phyloP scores from a whole-genome alignment of 2,329 filamentous ascomycete species.

The Colletotrichum sp. region DNA sequence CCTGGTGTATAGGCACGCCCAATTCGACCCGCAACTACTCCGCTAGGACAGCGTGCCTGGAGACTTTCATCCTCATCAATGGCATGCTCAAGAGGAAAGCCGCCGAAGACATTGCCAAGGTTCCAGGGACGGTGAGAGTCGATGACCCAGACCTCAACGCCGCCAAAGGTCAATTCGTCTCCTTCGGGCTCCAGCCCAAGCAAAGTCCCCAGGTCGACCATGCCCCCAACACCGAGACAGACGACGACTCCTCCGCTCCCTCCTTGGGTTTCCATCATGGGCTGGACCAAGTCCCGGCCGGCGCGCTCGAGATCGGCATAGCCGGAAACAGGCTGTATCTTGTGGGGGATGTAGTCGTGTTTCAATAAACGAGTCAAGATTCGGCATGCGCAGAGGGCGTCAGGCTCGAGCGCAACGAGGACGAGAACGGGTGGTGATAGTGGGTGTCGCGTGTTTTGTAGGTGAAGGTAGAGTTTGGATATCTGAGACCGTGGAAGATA shows the following conservation, averaged over 20 bases:
- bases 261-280: slow-evolving; percentile 85
- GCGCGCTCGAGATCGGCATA: slow-evolving; percentile 87
- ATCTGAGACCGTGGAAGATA: slow-evolving; percentile 92
- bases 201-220: slow-evolving; percentile 84
- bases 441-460: slow-evolving; percentile 86
- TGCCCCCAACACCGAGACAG: slow-evolving; percentile 89
- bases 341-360: slow-evolving; percentile 96
- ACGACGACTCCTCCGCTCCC: slow-evolving; percentile 89
- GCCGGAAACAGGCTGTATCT: slow-evolving; percentile 92
- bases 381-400: slow-evolving; percentile 92
- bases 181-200: slow-evolving; percentile 75
- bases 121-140: slow-evolving; percentile 96
- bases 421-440: slow-evolving; percentile 89
- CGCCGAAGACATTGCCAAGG: slow-evolving; percentile 88
- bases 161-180: slow-evolving; percentile 72
- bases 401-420: slow-evolving; percentile 91
- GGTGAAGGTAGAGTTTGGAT: slow-evolving; percentile 88
- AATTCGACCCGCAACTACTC: slow-evolving; percentile 77
- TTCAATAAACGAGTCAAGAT: slow-evolving; percentile 94
- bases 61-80: slow-evolving; percentile 51
- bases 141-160: slow-evolving; percentile 95
- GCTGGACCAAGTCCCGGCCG: slow-evolving; percentile 78
- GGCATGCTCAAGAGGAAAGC: slow-evolving; percentile 62
- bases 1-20: slow-evolving; percentile 75
- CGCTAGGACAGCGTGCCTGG: slow-evolving; percentile 60